These are phyloP conservation scores for Hypocrella siamensis DNA, from an alignment of 2,329 filamentous ascomycete genomes.

Conservation along the genomic window DNA sequence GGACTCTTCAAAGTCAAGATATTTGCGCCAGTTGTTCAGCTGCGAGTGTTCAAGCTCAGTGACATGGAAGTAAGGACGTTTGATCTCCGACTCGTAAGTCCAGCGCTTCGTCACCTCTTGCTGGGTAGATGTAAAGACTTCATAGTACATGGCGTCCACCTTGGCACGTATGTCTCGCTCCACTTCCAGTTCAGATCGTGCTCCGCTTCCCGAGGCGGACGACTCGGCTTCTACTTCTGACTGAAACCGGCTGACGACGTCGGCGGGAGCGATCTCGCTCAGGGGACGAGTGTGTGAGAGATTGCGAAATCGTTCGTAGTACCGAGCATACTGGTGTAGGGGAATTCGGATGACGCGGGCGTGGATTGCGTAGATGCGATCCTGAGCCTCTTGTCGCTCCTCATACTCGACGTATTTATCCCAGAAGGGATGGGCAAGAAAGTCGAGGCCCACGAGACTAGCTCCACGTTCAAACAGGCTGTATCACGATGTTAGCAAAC, in stretches of 20 bases:
- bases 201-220: slow-evolving; percentile 30
- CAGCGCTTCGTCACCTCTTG: slow-evolving; percentile 82
- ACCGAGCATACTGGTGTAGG: slow-evolving; percentile 88
- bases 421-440: slow-evolving; percentile 91
- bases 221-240: slow-evolving; percentile 56
- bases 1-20: slow-evolving; percentile 85
- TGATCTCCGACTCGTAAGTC: slow-evolving; percentile 89
- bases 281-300: slow-evolving; percentile 60
- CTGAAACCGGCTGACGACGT: slow-evolving; percentile 52
- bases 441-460: slow-evolving; percentile 75
- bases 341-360: slow-evolving; percentile 75
- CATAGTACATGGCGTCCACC: slow-evolving; percentile 67
- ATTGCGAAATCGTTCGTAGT: slow-evolving; percentile 79
- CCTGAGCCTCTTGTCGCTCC: slow-evolving; percentile 69
- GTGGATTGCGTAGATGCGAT: slow-evolving; percentile 74
- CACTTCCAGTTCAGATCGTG: slow-evolving; percentile 58
- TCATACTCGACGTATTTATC: slow-evolving; percentile 98
- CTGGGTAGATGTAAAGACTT: slow-evolving; percentile 68
- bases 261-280: slow-evolving; percentile 52
- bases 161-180: slow-evolving; percentile 70
- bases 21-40: slow-evolving; percentile 84
- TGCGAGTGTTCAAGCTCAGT: slow-evolving; percentile 80
- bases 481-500: slow-evolving; percentile 14
- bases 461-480: slow-evolving; percentile 91
- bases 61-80: slow-evolving; percentile 92